Evolutionary conservation across 1,139 yeast genomes (phyloP), one percentile per base, ranked within the genome.

Genomic region (Casaregolazyma suthepensis): DNA sequence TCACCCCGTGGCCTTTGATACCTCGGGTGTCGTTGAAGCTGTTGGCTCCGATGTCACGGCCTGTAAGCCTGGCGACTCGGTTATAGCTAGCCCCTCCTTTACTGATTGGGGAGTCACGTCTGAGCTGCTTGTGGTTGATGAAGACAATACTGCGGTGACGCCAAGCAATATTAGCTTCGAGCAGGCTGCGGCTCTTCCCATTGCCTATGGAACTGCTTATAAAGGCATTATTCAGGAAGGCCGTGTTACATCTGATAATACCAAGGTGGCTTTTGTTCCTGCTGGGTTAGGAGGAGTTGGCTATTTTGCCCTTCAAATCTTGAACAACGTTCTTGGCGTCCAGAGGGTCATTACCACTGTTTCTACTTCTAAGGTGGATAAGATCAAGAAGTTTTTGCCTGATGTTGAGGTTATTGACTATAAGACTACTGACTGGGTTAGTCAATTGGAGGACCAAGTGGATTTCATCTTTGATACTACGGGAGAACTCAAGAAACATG

Each of bases 41-140:
- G 76, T 84, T 43, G 94, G 93, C 29, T 58, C 75, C 5, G 71
- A 75, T 13, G 87, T 82, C n/a, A 68, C 66, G 15, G 74, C 71
- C 6, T 77, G 77, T 60, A 59, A 69, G 40, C 74, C 75, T 12
- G 88, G 89, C 48, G 87, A 83, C 59, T 64, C 68, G 15, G 84
- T 82, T 22, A 42, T 20, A 22, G 72, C 74, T 5, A 35, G 40
- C 9, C 40, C 40, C 12, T 5, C 10, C 10, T 26, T 26, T 35
- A 17, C 2, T 4, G 9, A 35, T 5, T 35, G 40, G 40, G 40
- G 40, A n/a, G 40, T 35, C 17, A n/a, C 17, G 2, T 35, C 40
- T 5, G 40, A 35, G 13, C 17, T 35, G 6, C 17, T 35, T 35
- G 17, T 35, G 13, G 17, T 35, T 35, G 40, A 35, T 35, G 17